A percentile compares a stretch with the other conserved stretches of the same genome.
Evolutionary conservation across 345 rosid genomes (phyloP).

Genomic region (Raphanus raphanistrum): DNA sequence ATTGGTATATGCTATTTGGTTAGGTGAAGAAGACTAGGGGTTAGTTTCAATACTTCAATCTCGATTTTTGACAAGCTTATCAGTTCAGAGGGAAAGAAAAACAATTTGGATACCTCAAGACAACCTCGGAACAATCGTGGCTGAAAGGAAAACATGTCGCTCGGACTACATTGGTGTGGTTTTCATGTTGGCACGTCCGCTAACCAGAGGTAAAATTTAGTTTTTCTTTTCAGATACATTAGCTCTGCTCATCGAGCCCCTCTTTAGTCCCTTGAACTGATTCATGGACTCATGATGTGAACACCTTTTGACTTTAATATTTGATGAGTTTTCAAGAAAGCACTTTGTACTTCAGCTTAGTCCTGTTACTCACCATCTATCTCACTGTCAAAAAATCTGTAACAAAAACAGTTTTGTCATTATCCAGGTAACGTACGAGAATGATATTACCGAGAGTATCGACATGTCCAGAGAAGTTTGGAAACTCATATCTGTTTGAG

Average conservation of each 20-base stretch:
- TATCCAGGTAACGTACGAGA: constrained; percentile 71
- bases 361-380: neutral
- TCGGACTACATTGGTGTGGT: constrained; percentile 73
- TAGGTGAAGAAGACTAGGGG: constrained; percentile 59
- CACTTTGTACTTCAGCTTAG: constrained; percentile 50
- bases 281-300: no score
- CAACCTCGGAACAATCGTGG: constrained; percentile 38
- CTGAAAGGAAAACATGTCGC: constrained; percentile 26
- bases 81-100: constrained; percentile 1
- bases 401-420: neutral
- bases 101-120: constrained; percentile 46
- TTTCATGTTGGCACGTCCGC: constrained; percentile 50
- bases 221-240: no score
- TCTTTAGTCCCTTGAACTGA: neutral
- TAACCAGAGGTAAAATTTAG: constrained; percentile 47
- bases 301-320: neutral
- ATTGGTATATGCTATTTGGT: constrained; percentile 10
- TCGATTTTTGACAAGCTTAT: constrained; percentile 23
- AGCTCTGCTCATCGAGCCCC: neutral
- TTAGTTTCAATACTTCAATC: constrained; percentile 33
- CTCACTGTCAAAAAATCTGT: neutral
- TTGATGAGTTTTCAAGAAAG: constrained; percentile 47
- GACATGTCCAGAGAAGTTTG: constrained; percentile 75
- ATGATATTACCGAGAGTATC: constrained; percentile 54
- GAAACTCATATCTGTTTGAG: constrained; percentile 51